Conservation (phyloP, 2,329 filamentous ascomycete genomes). For the Aspergillaceae sp. region DNA sequence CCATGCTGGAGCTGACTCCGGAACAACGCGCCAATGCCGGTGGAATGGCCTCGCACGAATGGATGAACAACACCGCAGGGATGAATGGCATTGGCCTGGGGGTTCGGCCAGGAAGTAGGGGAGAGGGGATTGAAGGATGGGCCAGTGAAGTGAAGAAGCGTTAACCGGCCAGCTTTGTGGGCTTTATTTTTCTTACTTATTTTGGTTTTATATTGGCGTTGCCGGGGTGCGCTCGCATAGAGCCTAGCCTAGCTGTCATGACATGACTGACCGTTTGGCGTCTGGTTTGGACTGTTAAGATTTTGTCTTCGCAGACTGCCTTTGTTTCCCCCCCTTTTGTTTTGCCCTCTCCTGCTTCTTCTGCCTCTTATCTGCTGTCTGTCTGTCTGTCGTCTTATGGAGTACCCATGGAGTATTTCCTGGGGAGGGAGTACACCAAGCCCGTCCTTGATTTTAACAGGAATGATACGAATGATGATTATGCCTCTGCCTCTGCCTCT, state of each 20-base stretch:
- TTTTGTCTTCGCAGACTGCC: background rate
- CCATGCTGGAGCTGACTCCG: slow-evolving; percentile 84
- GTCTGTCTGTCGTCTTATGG: slow-evolving; percentile 1
- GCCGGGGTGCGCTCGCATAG: slow-evolving; percentile 5
- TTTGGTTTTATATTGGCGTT: slow-evolving; percentile 22
- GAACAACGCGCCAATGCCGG: slow-evolving; percentile 89
- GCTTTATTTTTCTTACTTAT: slow-evolving; percentile 16
- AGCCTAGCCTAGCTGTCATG: slow-evolving; percentile 2
- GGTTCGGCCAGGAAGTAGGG: slow-evolving; percentile 68
- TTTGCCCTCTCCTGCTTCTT: background rate
- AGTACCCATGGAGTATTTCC: background rate
- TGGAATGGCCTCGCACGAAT: slow-evolving; percentile 80
- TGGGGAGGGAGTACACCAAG: background rate
- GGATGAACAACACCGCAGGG: slow-evolving; percentile 75
- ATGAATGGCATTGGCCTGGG: slow-evolving; percentile 75
- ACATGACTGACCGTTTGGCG: too few species aligned
- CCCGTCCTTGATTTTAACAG: background rate
- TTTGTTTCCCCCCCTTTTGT: slow-evolving; percentile 6
- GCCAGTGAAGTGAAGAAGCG: slow-evolving; percentile 77
- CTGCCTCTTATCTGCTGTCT: too few species aligned
- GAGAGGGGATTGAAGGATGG: slow-evolving; percentile 94
- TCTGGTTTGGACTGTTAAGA: too few species aligned
- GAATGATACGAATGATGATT: background rate
- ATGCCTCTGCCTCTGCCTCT: background rate
- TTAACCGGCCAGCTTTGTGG: slow-evolving; percentile 31